These are phyloP conservation scores for Phialophora chinensis DNA, from an alignment of 2,329 filamentous ascomycete genomes.

Conservation along the genomic window DNA sequence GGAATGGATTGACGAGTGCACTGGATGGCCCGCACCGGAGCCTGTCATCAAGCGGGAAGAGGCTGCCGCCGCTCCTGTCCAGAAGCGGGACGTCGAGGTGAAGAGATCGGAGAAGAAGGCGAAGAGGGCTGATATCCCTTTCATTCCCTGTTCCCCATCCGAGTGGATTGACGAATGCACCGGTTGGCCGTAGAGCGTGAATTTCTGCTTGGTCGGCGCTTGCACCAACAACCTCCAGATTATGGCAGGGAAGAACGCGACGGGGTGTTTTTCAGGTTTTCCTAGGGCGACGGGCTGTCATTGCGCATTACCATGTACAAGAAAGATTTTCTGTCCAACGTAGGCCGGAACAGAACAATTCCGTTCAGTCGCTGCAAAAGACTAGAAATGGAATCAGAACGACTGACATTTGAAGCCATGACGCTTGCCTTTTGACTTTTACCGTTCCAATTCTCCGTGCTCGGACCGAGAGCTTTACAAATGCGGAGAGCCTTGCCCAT, in stretches of 20 bases:
- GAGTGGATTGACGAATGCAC: constrained; percentile 27
- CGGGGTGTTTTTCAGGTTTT: not conserved
- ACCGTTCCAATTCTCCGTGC: not conserved
- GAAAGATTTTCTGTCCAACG: constrained; percentile 10
- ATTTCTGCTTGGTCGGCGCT: no score
- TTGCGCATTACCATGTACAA: constrained; percentile 9
- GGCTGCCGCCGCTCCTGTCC: constrained; percentile 16
- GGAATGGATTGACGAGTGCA: constrained; percentile 33
- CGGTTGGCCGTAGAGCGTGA: not conserved
- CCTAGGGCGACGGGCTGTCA: not conserved
- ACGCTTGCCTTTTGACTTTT: not conserved
- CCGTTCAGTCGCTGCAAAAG: constrained; percentile 4
- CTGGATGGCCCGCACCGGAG: constrained; percentile 28
- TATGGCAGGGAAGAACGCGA: not conserved
- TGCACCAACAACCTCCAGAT: not conserved
- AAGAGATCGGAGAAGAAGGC: constrained; percentile 11
- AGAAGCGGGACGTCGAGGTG: constrained; percentile 17
- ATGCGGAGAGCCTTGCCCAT: not conserved
- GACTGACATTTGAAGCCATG: constrained; percentile 1
- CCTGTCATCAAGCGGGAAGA: constrained; percentile 25
- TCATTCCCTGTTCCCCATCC: constrained; percentile 22
- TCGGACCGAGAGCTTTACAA: constrained; percentile 1
- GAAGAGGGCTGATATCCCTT: constrained; percentile 22
- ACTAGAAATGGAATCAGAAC: constrained; percentile 23
- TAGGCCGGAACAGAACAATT: constrained; percentile 5